Evolutionary conservation across 257 asterid species (phyloP), one percentile per base, ranked within the genome.

Genomic region (Solanum tarapatanum): DNA sequence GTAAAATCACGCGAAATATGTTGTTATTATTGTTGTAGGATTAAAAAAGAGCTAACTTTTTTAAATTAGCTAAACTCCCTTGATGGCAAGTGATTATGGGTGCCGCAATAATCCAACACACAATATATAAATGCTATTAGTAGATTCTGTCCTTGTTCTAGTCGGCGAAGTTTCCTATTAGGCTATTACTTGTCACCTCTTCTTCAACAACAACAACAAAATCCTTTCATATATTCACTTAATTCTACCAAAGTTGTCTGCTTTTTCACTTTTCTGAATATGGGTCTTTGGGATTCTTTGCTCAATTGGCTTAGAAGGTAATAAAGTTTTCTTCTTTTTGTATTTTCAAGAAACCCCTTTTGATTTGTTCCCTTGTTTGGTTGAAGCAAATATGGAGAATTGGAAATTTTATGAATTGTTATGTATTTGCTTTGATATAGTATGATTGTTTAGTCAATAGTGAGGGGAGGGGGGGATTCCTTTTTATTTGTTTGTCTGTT

Each of bases 241-340:
- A 41, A 51, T 86, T 91, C 73, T 37, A 8, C 23, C 87, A 24
- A 68, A 69, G 19, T 43, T 76, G 26, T 62, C 21, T 45, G 73
- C 41, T 73, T 41, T 48, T 82, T 82, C 28, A 66, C 85, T 87
- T 86, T 87, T 72, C 58, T 86, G 68, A 83, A 83, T 8, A 96
- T 96, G 98, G 99, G 98, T 55, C 88, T 95, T 58, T 96, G 95
- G 96, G 98, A 92, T 88, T 91, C 95, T 86, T 69, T 96, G 62
- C 98, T 96, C 91, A 93, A 93, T 87, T 96, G 99, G 98, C 95
- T 96, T 51, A 92, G 98, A 87, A 96, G 98, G 98, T 96, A 91
- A 51, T 48, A 14, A 2, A 23, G 84, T 77, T 39, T 23, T 11
- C 37, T 51, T n/a, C 36, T 86, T 6, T 14, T 36, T 28, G 21